phyloP scores from a whole-genome alignment of 1,284 basidiomycete species.

The Ceratobasidium sp. region DNA sequence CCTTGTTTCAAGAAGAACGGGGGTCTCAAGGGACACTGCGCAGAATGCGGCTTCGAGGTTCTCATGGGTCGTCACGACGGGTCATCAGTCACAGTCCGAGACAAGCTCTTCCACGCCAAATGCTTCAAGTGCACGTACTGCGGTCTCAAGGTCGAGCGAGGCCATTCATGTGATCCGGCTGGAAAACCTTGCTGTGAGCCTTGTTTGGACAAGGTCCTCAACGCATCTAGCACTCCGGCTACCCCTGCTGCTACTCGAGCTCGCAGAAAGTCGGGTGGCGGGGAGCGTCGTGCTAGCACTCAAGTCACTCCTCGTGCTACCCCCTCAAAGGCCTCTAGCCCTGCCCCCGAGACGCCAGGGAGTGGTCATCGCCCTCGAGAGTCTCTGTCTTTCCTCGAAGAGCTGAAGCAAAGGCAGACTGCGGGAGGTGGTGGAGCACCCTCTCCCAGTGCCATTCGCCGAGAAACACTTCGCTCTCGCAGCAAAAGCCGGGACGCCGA shows the following conservation, averaged over 20 bases:
- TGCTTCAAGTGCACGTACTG: slow-evolving; percentile 71
- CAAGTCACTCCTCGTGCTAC: slow-evolving; percentile 16
- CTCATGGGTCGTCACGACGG: slow-evolving; percentile 76
- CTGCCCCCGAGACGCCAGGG: background rate
- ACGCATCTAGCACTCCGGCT: slow-evolving; percentile 21
- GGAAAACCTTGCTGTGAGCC: slow-evolving; percentile 76
- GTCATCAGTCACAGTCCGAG: slow-evolving; percentile 71
- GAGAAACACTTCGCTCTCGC: slow-evolving; percentile 28
- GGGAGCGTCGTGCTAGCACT: slow-evolving; percentile 2
- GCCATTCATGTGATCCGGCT: slow-evolving; percentile 79
- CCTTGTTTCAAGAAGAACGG: slow-evolving; percentile 72
- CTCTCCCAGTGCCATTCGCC: slow-evolving; percentile 32
- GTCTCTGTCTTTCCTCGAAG: slow-evolving; percentile 34
- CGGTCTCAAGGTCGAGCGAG: slow-evolving; percentile 70
- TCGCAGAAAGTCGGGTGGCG: slow-evolving; percentile 25
- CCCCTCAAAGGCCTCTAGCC: slow-evolving; percentile 4
- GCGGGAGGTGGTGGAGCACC: slow-evolving; percentile 21
- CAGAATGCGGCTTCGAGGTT: slow-evolving; percentile 69
- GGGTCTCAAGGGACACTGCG: slow-evolving; percentile 76
- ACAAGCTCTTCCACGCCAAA: slow-evolving; percentile 75
- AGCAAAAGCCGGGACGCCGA: slow-evolving; percentile 38
- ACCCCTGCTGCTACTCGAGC: slow-evolving; percentile 15
- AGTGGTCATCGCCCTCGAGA: slow-evolving; percentile 17
- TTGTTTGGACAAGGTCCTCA: slow-evolving; percentile 66
- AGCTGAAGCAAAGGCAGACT: slow-evolving; percentile 31